These are phyloP conservation scores for Sclerotinia nivalis DNA, from an alignment of 2,329 filamentous ascomycete species.

Conservation along the genomic window DNA sequence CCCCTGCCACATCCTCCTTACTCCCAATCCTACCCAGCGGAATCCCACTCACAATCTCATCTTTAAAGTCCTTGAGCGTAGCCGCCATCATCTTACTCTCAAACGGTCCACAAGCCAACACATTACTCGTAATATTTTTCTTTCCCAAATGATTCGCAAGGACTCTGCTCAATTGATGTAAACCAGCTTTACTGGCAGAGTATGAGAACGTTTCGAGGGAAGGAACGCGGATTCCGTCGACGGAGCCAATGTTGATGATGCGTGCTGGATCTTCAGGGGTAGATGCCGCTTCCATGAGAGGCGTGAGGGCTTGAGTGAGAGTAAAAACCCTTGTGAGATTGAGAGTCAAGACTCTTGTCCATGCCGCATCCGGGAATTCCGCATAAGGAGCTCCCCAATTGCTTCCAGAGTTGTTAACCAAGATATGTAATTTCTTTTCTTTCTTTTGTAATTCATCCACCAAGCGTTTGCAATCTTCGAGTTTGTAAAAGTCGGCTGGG, in stretches of 20 bases:
- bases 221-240: conserved; percentile 64
- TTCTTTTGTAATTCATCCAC: conserved; percentile 56
- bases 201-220: conserved; percentile 61
- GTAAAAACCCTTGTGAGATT: conserved; percentile 68
- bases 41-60: conserved; percentile 57
- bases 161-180: conserved; percentile 65
- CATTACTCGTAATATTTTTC: conserved; percentile 63
- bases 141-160: conserved; percentile 63
- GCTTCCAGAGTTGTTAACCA: conserved; percentile 67
- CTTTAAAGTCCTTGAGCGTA: conserved; percentile 60
- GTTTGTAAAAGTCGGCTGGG: conserved; percentile 61
- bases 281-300: conserved; percentile 57
- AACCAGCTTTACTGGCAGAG: conserved; percentile 61
- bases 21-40: conserved; percentile 68
- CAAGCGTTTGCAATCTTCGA: conserved; percentile 58
- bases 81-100: conserved; percentile 73
- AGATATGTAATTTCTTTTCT: conserved; percentile 58
- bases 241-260: conserved; percentile 64
- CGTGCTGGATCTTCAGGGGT: conserved; percentile 50
- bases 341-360: conserved; percentile 58
- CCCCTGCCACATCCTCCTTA: conserved; percentile 68
- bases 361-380: conserved; percentile 58
- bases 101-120: conserved; percentile 71
- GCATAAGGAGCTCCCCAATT: conserved; percentile 64
- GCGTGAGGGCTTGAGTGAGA: conserved; percentile 61